Evolutionary conservation across 805 yeast species (phyloP).

Genomic region (Hanseniaspora lachancei): DNA sequence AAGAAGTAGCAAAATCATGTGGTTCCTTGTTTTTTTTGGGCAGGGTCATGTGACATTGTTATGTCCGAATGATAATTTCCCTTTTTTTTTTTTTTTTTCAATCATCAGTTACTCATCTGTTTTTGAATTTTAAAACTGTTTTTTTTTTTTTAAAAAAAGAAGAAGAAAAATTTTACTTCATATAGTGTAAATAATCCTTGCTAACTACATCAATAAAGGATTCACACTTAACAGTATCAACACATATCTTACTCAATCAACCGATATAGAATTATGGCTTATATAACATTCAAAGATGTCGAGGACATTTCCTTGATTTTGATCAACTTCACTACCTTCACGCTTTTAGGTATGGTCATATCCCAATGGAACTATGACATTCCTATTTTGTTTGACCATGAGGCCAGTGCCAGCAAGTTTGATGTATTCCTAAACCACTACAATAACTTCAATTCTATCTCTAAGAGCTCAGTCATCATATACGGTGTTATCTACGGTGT

Average conservation of each 20-base stretch:
- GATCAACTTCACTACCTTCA: constrained; percentile 41
- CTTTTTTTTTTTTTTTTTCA: too few species aligned
- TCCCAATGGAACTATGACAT: constrained; percentile 75
- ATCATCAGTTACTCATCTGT: too few species aligned
- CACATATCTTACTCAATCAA: not conserved
- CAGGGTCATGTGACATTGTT: too few species aligned
- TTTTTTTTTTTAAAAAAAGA: too few species aligned
- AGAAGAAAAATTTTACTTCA: too few species aligned
- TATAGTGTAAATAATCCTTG: too few species aligned
- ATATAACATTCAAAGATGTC: constrained; percentile 21
- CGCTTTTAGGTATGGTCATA: constrained; percentile 66
- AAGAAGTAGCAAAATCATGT: too few species aligned
- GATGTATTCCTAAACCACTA: constrained; percentile 60
- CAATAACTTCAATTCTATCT: constrained; percentile 54
- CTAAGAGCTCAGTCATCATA: constrained; percentile 28
- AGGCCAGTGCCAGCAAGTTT: constrained; percentile 40
- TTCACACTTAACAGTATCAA: too few species aligned
- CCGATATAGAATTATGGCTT: not conserved
- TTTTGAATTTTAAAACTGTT: too few species aligned
- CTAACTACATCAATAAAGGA: too few species aligned
- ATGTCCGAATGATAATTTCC: too few species aligned
- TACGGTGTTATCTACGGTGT: constrained; percentile 40
- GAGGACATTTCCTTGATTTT: constrained; percentile 24
- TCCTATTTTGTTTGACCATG: constrained; percentile 54
- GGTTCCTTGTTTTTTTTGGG: too few species aligned